phyloP scores from a whole-genome alignment of 1,139 yeast genomes.

The Pichia sp. region DNA sequence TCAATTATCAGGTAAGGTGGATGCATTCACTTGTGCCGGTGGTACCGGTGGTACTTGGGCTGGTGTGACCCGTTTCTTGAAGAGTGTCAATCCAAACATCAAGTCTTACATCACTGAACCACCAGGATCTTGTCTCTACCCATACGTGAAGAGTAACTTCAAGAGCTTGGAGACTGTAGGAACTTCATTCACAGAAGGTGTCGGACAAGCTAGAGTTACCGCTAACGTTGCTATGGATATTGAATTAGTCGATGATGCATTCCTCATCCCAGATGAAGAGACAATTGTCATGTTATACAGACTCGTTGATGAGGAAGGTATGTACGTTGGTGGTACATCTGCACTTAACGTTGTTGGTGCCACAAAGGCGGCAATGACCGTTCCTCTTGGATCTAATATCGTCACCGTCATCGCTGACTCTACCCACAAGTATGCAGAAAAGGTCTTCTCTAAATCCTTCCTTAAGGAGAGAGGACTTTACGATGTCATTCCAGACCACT shows the following conservation, averaged over 20 bases:
- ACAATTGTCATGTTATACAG: conserved; percentile 76
- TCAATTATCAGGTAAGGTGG: conserved; percentile 74
- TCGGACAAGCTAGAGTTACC: conserved; percentile 92
- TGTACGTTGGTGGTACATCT: conserved; percentile 82
- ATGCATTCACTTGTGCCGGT: conserved; percentile 82
- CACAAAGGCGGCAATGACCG: conserved; percentile 41
- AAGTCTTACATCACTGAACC: conserved; percentile 80
- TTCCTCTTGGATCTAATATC: conserved; percentile 76
- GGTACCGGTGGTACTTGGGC: conserved; percentile 93
- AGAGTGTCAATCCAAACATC: conserved; percentile 33
- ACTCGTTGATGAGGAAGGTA: conserved; percentile 81
- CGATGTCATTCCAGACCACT: conserved; percentile 59
- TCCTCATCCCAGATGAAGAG: conserved; percentile 65
- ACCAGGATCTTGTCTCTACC: conserved; percentile 82
- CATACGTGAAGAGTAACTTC: conserved; percentile 51
- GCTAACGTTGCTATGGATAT: conserved; percentile 71
- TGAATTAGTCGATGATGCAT: conserved; percentile 64
- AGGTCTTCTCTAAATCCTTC: conserved; percentile 75
- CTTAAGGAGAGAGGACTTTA: conserved; percentile 60
- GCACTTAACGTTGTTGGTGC: conserved; percentile 71
- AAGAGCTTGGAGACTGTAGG: conserved; percentile 49
- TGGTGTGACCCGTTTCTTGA: conserved; percentile 70
- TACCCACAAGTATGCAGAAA: conserved; percentile 80
- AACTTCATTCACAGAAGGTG: conserved; percentile 87
- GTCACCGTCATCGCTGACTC: conserved; percentile 85